Base-by-base conservation (phyloP, 495 filamentous ascomycete genomes). In the Hypoxylon cercidicola region DNA sequence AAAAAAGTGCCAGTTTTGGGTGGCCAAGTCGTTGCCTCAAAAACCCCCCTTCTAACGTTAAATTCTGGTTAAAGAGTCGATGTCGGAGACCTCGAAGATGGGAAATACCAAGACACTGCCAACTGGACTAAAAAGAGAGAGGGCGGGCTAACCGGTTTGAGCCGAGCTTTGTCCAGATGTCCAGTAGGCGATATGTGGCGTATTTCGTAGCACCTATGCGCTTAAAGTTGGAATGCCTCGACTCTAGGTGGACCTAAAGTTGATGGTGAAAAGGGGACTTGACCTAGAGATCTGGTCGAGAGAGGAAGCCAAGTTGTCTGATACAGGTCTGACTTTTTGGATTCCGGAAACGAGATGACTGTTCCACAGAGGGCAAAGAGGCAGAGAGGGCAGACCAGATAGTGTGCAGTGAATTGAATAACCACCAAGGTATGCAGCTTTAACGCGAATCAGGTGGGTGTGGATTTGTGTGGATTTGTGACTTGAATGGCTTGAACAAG, bases 161-260 rank as follows among this genome's bases (percentile, higher is more conserved):
- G 46, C 61, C 61, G 53, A 65, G 55, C 62, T 65, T 65, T 49
- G 55, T 60, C 54, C 55, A 60, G 34, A 44, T 4, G 19, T 2
- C 23, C 20, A 40, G 3, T 15, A 30, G 46, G 28, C 15, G 21
- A 4, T 40, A 34, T 44, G 50, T 53, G 50, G 50, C 48, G 48
- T 19, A n/a, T 37, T 41, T 7, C 3, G 34, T 43, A 43, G 39
- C 16, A 43, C 39, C 16, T 21, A 44, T 9, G 30, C 30, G 30
- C 10, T 32, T 4, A 32, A 10, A 11, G 30, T 32, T 32, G 3
- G 30, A 32, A 7, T 28, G 7, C 25, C 30, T 10, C 30, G 8
- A 32, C 30, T 32, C 15, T 43, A 15, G 18, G 21, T 28, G 28
- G 41, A 20, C 35, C 37, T 28, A 15, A 40, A 51, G 32, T 54